Percentiles rank a stretch among this genome's conserved stretches.
These are phyloP conservation scores for Pseudonitzschia multiseries DNA, from an alignment of 108 stramenopile species.

Conservation along the genomic window DNA sequence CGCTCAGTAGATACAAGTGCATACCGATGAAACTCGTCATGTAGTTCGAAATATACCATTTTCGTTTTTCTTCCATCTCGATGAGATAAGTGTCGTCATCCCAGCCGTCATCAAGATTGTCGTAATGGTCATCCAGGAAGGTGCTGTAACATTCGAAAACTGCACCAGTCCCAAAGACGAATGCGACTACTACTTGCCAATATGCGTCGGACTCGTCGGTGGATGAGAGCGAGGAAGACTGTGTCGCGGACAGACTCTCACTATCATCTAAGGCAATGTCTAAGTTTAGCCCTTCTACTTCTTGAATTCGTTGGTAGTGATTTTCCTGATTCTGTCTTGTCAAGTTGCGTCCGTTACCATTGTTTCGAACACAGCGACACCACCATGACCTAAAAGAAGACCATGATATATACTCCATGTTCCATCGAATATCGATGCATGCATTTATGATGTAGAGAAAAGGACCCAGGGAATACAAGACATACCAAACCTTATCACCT, in stretches of 20 bases:
- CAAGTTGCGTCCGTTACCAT: neutral
- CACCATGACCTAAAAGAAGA: neutral
- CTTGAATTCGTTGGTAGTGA: neutral
- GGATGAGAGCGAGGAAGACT: neutral
- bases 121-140: conserved; percentile 4
- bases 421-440: neutral
- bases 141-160: conserved; percentile 14
- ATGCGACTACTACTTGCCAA: neutral
- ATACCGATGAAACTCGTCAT: conserved; percentile 5
- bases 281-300: neutral
- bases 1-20: conserved; percentile 13
- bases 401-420: neutral
- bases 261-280: neutral
- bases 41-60: conserved; percentile 14
- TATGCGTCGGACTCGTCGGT: neutral
- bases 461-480: neutral
- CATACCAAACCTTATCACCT: neutral
- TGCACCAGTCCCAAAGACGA: conserved; percentile 8
- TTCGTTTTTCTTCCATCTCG: neutral
- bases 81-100: conserved; percentile 8
- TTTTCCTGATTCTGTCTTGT: neutral
- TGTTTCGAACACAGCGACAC: neutral
- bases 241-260: neutral
- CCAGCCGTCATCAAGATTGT: conserved; percentile 2
- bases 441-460: conserved; percentile 10